Evolutionary conservation across 2,329 filamentous ascomycete species (phyloP), one percentile per base, ranked within the genome.

Genomic region (Aureobasidium leucospermi): DNA sequence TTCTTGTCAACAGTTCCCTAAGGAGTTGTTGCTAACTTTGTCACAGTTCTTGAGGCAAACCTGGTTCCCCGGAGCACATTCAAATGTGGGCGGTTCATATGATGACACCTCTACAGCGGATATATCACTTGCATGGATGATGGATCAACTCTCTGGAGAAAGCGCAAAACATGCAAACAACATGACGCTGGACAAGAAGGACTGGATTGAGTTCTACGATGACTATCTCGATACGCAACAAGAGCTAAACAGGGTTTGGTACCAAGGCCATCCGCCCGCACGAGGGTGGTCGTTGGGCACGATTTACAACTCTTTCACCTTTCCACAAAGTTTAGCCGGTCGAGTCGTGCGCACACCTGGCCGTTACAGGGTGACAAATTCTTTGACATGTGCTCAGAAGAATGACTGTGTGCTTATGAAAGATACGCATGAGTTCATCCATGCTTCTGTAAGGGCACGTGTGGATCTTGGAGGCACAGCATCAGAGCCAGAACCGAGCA

Each of bases 21-120:
- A 16, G 28, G 6, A 36, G 3, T 9, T n/a, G 13, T 39, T 45
- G 32, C 31, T 28, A 34, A 53, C 10, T 41, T 1, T 58, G 63
- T 8, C 62, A 64, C 63, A 34, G 64, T 69, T 73, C 29, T 67
- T 82, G 31, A 73, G 75, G n/a, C 80, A 82, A 66, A 77, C 79
- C 8, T 83, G 81, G 81, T 82, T 82, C 59, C 79, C 80, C 0
- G 81, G 81, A 9, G 75, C 74, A 31, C 81, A 83, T 64, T 73
- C 75, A 9, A 79, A 81, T 59, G 69, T 81, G 2, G 80, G 80
- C 3, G 80, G 80, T 29, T 77, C 78, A 0, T 70, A 69, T 34
- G 62, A 63, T 6, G 70, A 71, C 31, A 63, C 63, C 2, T 65
- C 68, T 5, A 66, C 72, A 7, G 68, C 72, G 6, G 70, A 75